Percentiles rank a stretch among this genome's conserved stretches.
Evolutionary conservation across 139 green algal species (phyloP).

Genomic region (Chloropicon primus): DNA sequence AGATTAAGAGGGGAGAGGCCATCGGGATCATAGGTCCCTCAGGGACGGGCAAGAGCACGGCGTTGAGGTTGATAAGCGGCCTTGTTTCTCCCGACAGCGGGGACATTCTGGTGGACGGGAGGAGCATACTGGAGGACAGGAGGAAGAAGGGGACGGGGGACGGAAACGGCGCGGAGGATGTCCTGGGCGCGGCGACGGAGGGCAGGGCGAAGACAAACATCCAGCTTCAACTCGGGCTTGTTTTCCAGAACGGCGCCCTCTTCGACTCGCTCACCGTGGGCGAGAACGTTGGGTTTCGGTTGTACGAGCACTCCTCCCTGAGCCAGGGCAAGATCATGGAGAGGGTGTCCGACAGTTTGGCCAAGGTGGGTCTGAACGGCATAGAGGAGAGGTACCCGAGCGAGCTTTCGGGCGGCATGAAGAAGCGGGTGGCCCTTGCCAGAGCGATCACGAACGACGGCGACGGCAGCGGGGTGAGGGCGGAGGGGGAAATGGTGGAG

Average conservation of each 20-base stretch:
- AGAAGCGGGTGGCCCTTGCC: slow-evolving; percentile 94
- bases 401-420: slow-evolving; percentile 95
- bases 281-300: slow-evolving; percentile 45
- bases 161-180: not conserved
- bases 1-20: slow-evolving; percentile 83
- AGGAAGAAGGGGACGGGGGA: not conserved
- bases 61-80: slow-evolving; percentile 81
- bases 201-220: slow-evolving; percentile 1
- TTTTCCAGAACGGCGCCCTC: slow-evolving; percentile 94
- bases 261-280: slow-evolving; percentile 94
- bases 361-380: slow-evolving; percentile 71
- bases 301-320: slow-evolving; percentile 86
- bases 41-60: slow-evolving; percentile 95
- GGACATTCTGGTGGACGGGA: slow-evolving; percentile 2
- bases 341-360: slow-evolving; percentile 60
- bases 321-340: slow-evolving; percentile 44
- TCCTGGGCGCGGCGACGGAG: not conserved
- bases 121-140: not conserved
- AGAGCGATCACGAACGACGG: slow-evolving; percentile 49
- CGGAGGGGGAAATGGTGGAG: slow-evolving; percentile 5
- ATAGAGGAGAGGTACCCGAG: slow-evolving; percentile 80
- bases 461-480: not conserved
- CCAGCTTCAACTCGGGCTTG: slow-evolving; percentile 59
- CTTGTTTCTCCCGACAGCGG: slow-evolving; percentile 80
- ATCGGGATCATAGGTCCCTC: slow-evolving; percentile 95